Evolutionary conservation across 495 filamentous ascomycete genomes (phyloP).

Genomic region (Daldinia grandis): DNA sequence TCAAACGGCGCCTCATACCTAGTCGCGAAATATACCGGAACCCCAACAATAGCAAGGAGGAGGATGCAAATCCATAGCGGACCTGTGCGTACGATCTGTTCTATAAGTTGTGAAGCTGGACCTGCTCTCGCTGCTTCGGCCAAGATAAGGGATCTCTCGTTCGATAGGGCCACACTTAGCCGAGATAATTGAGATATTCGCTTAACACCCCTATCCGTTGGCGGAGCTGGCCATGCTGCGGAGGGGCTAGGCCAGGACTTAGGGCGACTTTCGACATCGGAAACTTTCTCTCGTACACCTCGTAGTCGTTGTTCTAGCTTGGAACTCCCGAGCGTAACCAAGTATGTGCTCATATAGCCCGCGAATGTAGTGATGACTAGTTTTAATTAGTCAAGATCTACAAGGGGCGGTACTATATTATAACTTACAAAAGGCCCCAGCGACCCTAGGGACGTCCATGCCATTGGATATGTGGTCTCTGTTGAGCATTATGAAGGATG

Average conservation of each 20-base stretch:
- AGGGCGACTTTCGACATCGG: slow-evolving; percentile 36
- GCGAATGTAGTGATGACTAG: slow-evolving; percentile 35
- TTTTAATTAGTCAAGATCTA: slow-evolving; percentile 11
- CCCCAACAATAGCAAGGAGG: slow-evolving; percentile 31
- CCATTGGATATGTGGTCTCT: slow-evolving; percentile 46
- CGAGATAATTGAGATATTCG: slow-evolving; percentile 26
- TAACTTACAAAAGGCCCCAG: slow-evolving; percentile 51
- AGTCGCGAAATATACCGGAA: slow-evolving; percentile 37
- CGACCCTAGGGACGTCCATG: slow-evolving; percentile 47
- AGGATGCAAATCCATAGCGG: slow-evolving; percentile 37
- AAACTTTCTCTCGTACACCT: slow-evolving; percentile 10
- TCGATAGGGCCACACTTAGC: slow-evolving; percentile 27
- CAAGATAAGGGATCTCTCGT: slow-evolving; percentile 12
- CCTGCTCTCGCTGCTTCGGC: neutral
- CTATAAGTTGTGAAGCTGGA: slow-evolving; percentile 14
- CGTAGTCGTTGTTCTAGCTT: slow-evolving; percentile 36
- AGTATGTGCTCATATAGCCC: slow-evolving; percentile 31
- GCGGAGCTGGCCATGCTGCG: slow-evolving; percentile 37
- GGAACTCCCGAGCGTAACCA: slow-evolving; percentile 31
- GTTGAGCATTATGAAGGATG: slow-evolving; percentile 57
- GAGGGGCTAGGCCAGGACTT: slow-evolving; percentile 43
- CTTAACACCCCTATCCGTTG: slow-evolving; percentile 10
- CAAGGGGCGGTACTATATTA: neutral
- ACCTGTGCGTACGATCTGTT: slow-evolving; percentile 41
- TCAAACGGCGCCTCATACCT: slow-evolving; percentile 46